Evolutionary conservation across 2,329 filamentous ascomycete genomes (phyloP).

Genomic region (Penicillium freii): DNA sequence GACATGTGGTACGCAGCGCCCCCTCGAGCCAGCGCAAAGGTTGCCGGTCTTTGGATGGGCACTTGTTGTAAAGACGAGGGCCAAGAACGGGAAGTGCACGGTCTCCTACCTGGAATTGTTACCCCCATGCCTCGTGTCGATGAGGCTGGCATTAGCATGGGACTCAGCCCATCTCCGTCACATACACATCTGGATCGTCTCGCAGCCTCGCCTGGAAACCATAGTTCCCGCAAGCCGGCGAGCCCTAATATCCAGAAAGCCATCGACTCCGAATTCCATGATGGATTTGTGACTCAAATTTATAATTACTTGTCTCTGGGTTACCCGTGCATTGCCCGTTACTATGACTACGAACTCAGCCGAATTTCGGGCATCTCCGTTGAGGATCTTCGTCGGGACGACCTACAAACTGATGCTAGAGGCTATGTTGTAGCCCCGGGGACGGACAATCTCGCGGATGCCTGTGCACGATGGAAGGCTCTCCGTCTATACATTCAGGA

Average conservation of each 20-base stretch:
- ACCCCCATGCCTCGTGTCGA: constrained; percentile 25
- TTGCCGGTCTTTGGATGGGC: constrained; percentile 45
- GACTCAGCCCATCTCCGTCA: constrained; percentile 3
- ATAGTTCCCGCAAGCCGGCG: neutral
- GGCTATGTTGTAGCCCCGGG: constrained; percentile 65
- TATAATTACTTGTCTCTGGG: constrained; percentile 96
- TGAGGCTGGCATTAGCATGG: constrained; percentile 7
- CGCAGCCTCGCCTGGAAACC: constrained; percentile 2
- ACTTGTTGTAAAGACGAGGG: constrained; percentile 34
- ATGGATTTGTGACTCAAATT: constrained; percentile 87
- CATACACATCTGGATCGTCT: constrained; percentile 1
- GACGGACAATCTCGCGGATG: constrained; percentile 50
- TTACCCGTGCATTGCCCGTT: constrained; percentile 79
- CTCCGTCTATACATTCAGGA: constrained; percentile 79
- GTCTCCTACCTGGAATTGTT: constrained; percentile 24
- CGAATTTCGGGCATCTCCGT: constrained; percentile 73
- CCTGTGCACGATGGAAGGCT: constrained; percentile 77
- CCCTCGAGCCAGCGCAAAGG: constrained; percentile 39
- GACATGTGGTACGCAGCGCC: constrained; percentile 76
- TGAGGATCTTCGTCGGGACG: constrained; percentile 68
- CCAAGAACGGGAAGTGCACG: constrained; percentile 11
- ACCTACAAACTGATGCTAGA: constrained; percentile 62
- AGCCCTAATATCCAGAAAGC: constrained; percentile 39
- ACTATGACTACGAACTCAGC: constrained; percentile 80
- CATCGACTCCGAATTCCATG: constrained; percentile 68